Evolutionary conservation across 176 grass and related monocot genomes (phyloP), one percentile per base, ranked within the genome.

Genomic region (Musa beccarii): DNA sequence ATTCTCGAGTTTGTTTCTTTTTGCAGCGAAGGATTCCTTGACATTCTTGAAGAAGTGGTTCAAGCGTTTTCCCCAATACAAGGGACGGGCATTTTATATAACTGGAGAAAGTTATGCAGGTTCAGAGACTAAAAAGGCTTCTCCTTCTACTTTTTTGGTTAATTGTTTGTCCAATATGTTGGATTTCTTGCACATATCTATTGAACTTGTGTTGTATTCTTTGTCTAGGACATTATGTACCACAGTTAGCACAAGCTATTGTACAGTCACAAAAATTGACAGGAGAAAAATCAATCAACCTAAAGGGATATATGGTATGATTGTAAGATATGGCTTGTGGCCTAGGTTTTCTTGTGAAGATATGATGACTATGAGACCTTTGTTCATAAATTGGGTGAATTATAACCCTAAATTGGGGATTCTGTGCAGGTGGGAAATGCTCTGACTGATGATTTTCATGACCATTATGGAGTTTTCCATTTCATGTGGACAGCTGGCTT

Each of bases 51-150:
- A 88, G 49, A 94, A 94, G 66, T 99, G 95, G 95, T 84, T 99
- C 82, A 76, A 99, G 72, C 80, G 75, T 65, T 99, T 93, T 87
- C 95, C 95, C 51, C 90, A 99, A 57, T 99, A 89, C 73, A 91
- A 94, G 63, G 86, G 79, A 59, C 84, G 81, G 9, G 90, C 94
- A 69, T 89, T 99, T 84, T 99, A 99, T 79, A 76, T 99, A 75
- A 89, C 81, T 29, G 90, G 90, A 77, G 90, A 99, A 84, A 99
- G 95, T 61, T 99, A 99, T 86, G 90, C 90, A 85, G 88, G 90
- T 99, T 11, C 14, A 82, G 17, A 64, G 54, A 79, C 25, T 52
- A 68, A 19, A 43, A 25, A 63, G 79, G 71, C 80, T 62, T 75
- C 51, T 80, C 34, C 13, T 66, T 69, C 59, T 63, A 64, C 72